Evolutionary conservation across 1,284 basidiomycete species (phyloP), one percentile per base, ranked within the genome.

Genomic region (Phellopilus nigrolimitatus): DNA sequence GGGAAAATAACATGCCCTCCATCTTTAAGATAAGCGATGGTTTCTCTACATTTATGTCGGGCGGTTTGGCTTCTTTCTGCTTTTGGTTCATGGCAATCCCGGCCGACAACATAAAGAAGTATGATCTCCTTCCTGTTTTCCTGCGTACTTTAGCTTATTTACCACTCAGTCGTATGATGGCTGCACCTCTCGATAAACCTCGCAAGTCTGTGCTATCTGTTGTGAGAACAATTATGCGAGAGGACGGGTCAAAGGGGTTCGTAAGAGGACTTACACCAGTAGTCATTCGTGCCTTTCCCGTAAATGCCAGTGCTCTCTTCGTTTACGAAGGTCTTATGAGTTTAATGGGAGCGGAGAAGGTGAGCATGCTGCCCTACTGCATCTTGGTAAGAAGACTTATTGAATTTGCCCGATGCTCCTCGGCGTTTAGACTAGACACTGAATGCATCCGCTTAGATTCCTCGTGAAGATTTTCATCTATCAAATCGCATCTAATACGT

Each of bases 101-200:
- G 0, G 79, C 82, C 24, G 88, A 91, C 65, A 86, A 85, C 60
- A 70, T 88, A 55, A 91, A 91, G 67, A 88, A 86, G 84, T 85
- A 60, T 57, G 70, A 62, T 43, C 21, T 46, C 49, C 47, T 41
- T 49, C 54, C 50, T 51, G 39, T 31, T 27, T 31, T 13, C 49
- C 31, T 38, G 17, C 21, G 30, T 43, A 36, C 49, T 51, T 41
- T 50, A 48, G 42, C 13, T 28, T 41, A 13, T n/a, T 15, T 25
- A 10, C 36, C 50, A 33, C 22, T 47, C 15, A 82, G 80, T 62
- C 79, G 79, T 34, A 81, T 82, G 72, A 80, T 89, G 74, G 71
- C 77, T 60, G 71, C 68, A 3, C 70, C 72, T 3, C 59, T 71
- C 59, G 61, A 70, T 63, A 58, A 70, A 62, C 66, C 68, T 58